A percentile compares a stretch with the other conserved stretches of the same genome.
These are phyloP conservation scores for Camellia sinensis DNA, from an alignment of 148 eudicot species.

Conservation along the genomic window DNA sequence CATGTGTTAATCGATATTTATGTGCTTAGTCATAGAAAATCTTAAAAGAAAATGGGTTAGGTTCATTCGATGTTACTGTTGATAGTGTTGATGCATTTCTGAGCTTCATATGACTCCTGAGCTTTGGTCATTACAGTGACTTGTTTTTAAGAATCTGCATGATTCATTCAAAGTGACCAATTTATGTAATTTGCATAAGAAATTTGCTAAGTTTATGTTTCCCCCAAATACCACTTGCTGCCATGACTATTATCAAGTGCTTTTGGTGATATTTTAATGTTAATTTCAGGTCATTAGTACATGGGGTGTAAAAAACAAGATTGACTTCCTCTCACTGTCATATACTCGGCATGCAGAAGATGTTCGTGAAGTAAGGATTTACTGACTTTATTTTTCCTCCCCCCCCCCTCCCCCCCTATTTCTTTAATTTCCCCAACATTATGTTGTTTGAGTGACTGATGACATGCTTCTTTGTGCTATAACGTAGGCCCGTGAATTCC, in stretches of 20 bases:
- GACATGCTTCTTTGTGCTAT: not conserved
- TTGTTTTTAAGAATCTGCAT: not conserved
- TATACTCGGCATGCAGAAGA: slow-evolving; percentile 94
- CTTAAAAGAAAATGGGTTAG: not conserved
- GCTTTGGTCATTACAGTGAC: not conserved
- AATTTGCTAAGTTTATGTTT: not conserved
- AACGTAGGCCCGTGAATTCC: slow-evolving; percentile 70
- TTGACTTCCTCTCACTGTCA: slow-evolving; percentile 86
- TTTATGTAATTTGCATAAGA: not conserved
- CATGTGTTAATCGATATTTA: not conserved
- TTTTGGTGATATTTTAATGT: slow-evolving; percentile 13
- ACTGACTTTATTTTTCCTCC: not conserved
- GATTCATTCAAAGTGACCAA: not conserved
- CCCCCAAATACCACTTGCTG: not conserved
- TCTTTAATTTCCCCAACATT: not conserved
- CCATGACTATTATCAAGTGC: slow-evolving; percentile 2
- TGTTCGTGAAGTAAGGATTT: slow-evolving; percentile 76
- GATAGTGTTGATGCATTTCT: not conserved
- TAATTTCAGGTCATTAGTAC: slow-evolving; percentile 67
- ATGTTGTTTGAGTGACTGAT: not conserved
- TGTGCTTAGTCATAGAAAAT: not conserved
- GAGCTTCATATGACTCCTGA: not conserved
- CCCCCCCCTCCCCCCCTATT: not conserved
- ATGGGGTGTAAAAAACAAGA: slow-evolving; percentile 90
- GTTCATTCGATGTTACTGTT: not conserved